Conservation (phyloP, 441 rosid genomes). For the Corymbia calophylla region DNA sequence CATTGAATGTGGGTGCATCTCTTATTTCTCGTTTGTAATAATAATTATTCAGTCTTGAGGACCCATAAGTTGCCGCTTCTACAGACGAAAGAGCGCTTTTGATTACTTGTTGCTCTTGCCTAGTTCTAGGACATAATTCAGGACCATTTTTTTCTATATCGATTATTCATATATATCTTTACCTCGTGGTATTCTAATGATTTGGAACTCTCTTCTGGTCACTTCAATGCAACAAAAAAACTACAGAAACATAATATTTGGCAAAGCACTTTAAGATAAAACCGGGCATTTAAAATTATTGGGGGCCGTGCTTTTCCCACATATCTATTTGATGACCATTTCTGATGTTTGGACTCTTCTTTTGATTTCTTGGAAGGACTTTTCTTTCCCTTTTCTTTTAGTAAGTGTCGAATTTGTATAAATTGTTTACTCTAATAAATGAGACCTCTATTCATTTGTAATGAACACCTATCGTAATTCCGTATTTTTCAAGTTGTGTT, state of each 20-base stretch:
- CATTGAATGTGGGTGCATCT: not conserved
- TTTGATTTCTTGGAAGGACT: not conserved
- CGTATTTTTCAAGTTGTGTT: not conserved
- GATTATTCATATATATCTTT: not conserved
- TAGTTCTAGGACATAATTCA: too few relatives aligned
- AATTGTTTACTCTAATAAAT: not conserved
- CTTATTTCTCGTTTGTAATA: not conserved
- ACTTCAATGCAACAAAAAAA: too few relatives aligned
- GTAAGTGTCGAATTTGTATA: not conserved
- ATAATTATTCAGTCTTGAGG: not conserved
- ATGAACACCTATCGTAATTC: not conserved
- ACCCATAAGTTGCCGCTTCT: not conserved
- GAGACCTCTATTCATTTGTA: not conserved
- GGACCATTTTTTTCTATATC: too few relatives aligned
- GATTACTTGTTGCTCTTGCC: too few relatives aligned
- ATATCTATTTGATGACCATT: not conserved
- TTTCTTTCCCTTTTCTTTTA: not conserved
- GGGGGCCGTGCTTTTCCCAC: not conserved
- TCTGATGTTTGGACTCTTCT: not conserved
- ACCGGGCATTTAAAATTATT: not conserved
- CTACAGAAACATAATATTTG: too few relatives aligned
- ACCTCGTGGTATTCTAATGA: not conserved
- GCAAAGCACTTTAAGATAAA: too few relatives aligned
- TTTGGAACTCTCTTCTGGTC: not conserved
- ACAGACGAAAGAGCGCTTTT: not conserved